Percentiles rank a stretch among this genome's conserved stretches.
phyloP scores from a whole-genome alignment of 2,329 filamentous ascomycete species.

The Eurotiales sp. region DNA sequence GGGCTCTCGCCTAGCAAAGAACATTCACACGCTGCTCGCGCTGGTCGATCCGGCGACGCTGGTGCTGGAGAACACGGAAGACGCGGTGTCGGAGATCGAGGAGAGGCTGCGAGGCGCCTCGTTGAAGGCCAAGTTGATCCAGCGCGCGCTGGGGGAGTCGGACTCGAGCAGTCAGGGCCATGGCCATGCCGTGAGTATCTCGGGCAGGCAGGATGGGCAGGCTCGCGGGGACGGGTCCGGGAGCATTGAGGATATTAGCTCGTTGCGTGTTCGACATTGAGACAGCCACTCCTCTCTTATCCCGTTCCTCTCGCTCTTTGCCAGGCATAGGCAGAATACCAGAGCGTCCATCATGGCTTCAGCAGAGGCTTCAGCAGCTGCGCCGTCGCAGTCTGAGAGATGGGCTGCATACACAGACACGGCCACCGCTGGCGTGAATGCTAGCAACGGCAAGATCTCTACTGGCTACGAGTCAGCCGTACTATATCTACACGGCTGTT shows the following conservation, averaged over 20 bases:
- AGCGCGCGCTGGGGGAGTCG: constrained; percentile 60
- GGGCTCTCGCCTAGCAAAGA: constrained; percentile 69
- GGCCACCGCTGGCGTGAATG: too few species aligned
- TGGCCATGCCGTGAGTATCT: too few species aligned
- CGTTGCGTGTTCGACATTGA: constrained; percentile 39
- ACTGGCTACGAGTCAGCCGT: too few species aligned
- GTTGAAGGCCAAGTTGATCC: constrained; percentile 80
- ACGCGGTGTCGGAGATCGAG: constrained; percentile 86
- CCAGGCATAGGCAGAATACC: too few species aligned
- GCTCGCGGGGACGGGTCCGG: constrained; percentile 34
- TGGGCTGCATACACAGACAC: too few species aligned
- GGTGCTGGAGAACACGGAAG: constrained; percentile 78
- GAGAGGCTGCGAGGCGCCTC: constrained; percentile 78
- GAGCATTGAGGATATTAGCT: constrained; percentile 48
- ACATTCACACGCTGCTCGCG: constrained; percentile 70
- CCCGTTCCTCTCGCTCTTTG: too few species aligned
- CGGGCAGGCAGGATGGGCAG: constrained; percentile 26
- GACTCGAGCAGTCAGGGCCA: constrained; percentile 16
- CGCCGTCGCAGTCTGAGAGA: too few species aligned
- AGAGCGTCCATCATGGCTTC: too few species aligned
- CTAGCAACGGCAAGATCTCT: too few species aligned
- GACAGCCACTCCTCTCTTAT: too few species aligned
- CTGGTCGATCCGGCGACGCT: constrained; percentile 75
- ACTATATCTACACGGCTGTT: too few species aligned
- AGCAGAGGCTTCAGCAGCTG: too few species aligned